Evolutionary conservation across 164 flowering plant species (phyloP).

Genomic region (Macadamia integrifolia): DNA sequence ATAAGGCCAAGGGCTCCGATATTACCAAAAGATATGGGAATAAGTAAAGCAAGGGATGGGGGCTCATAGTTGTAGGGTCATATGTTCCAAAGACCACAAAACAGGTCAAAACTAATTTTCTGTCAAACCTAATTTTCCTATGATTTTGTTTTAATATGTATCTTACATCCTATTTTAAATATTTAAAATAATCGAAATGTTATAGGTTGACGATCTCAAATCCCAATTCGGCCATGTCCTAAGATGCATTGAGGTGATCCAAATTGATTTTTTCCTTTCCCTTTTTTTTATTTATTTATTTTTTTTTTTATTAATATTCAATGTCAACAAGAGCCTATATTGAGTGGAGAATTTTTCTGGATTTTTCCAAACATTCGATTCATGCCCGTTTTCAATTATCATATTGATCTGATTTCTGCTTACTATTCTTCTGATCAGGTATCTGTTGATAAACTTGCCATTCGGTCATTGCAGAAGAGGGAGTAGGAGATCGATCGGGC

Average conservation of each 20-base stretch:
- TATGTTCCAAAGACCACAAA: constrained; percentile 97
- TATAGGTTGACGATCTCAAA: constrained; percentile 80
- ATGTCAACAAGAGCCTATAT: background rate
- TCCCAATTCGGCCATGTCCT: constrained; percentile 43
- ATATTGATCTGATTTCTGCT: constrained; percentile 1
- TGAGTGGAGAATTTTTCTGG: background rate
- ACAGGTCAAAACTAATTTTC: constrained; percentile 47
- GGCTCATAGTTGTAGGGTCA: constrained; percentile 90
- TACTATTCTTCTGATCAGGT: constrained; percentile 35
- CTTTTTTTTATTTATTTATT: too few relatives aligned
- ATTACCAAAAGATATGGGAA: constrained; percentile 67
- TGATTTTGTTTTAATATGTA: constrained; percentile 4
- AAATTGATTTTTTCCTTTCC: background rate
- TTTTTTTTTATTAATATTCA: background rate
- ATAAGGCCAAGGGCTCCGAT: constrained; percentile 74
- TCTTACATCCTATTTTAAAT: background rate
- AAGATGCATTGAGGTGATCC: constrained; percentile 67
- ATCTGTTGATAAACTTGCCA: constrained; percentile 82
- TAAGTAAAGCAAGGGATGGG: constrained; percentile 61
- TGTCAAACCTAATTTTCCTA: too few relatives aligned
- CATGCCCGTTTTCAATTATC: background rate
- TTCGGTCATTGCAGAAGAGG: constrained; percentile 74
- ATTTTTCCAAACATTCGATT: too few relatives aligned
- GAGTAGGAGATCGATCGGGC: constrained; percentile 67
- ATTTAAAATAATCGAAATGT: constrained; percentile 3